Evolutionary conservation across 495 filamentous ascomycete species (phyloP).

Genomic region (Penicillium maclennaniae): DNA sequence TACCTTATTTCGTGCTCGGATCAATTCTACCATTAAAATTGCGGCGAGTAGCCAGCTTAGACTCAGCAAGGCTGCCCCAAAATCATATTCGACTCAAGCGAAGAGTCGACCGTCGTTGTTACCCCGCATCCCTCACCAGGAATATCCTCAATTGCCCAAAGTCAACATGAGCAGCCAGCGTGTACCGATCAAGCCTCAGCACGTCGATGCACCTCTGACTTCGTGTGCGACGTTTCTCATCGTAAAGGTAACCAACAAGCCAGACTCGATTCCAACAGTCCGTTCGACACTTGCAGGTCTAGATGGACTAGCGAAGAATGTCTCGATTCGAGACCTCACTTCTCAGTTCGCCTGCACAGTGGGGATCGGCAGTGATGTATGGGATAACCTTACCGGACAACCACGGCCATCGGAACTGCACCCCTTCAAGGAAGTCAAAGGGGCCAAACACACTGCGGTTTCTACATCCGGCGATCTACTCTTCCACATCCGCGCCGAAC

Average conservation of each 20-base stretch:
- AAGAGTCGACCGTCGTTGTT: not conserved
- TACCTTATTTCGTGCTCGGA: not conserved
- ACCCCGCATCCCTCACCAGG: not conserved
- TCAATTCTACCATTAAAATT: not conserved
- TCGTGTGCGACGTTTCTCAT: constrained; percentile 51
- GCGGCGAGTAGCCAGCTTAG: not conserved
- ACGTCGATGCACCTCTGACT: constrained; percentile 48
- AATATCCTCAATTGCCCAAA: not conserved
- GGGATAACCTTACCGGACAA: constrained; percentile 43
- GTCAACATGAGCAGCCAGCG: constrained; percentile 29
- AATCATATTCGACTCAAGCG: not conserved
- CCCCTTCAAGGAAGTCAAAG: constrained; percentile 46
- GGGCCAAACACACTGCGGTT: constrained; percentile 42
- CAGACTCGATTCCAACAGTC: constrained; percentile 34
- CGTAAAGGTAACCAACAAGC: constrained; percentile 35
- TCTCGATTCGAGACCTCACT: constrained; percentile 48
- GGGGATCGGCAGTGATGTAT: constrained; percentile 50
- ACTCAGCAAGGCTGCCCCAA: not conserved
- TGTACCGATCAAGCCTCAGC: constrained; percentile 38
- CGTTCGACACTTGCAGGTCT: constrained; percentile 44
- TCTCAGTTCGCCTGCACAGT: constrained; percentile 51
- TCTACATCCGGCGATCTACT: constrained; percentile 54
- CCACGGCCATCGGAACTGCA: constrained; percentile 50
- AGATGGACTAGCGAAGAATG: constrained; percentile 49
- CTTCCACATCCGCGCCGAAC: constrained; percentile 55